Percentiles rank a stretch among this genome's conserved stretches.
Evolutionary conservation across 106 monocot genomes (phyloP).

Genomic region (Cymbidium sinense): DNA sequence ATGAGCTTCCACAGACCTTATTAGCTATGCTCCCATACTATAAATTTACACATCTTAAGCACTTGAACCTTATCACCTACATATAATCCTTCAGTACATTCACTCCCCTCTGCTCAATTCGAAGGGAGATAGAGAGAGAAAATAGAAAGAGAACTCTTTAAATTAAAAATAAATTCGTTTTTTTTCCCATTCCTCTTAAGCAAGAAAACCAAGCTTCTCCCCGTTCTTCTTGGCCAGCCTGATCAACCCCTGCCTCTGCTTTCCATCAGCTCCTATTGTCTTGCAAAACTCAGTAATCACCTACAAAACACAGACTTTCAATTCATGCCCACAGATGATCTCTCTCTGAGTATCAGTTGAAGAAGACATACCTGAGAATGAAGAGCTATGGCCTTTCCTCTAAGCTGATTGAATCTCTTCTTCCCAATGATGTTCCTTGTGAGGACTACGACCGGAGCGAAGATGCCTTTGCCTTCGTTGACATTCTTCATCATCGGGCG

Average conservation of each 20-base stretch:
- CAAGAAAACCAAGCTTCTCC: slow-evolving; percentile 90
- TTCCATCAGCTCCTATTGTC: slow-evolving; percentile 76
- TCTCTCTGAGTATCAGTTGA: too few relatives aligned
- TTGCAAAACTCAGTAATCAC: slow-evolving; percentile 96
- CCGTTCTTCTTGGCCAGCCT: slow-evolving; percentile 94
- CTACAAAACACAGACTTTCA: slow-evolving; percentile 19
- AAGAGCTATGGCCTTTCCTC: slow-evolving; percentile 91
- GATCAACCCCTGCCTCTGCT: slow-evolving; percentile 83
- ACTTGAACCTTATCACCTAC: background rate
- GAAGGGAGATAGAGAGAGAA: background rate
- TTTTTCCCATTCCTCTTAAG: slow-evolving; percentile 24
- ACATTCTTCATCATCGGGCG: slow-evolving; percentile 64
- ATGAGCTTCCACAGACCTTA: background rate
- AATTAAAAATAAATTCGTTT: too few relatives aligned
- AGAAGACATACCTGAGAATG: slow-evolving; percentile 61
- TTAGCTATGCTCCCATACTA: background rate
- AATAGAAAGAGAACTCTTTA: background rate
- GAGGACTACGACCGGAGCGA: slow-evolving; percentile 68
- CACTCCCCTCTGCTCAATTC: background rate
- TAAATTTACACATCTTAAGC: background rate
- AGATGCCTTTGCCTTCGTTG: slow-evolving; percentile 79
- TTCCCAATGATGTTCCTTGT: slow-evolving; percentile 62
- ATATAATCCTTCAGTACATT: background rate
- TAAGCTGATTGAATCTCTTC: slow-evolving; percentile 85
- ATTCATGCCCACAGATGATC: background rate